These are phyloP conservation scores for Teunomyces panamensis DNA, from an alignment of 805 yeast genomes.

Conservation along the genomic window DNA sequence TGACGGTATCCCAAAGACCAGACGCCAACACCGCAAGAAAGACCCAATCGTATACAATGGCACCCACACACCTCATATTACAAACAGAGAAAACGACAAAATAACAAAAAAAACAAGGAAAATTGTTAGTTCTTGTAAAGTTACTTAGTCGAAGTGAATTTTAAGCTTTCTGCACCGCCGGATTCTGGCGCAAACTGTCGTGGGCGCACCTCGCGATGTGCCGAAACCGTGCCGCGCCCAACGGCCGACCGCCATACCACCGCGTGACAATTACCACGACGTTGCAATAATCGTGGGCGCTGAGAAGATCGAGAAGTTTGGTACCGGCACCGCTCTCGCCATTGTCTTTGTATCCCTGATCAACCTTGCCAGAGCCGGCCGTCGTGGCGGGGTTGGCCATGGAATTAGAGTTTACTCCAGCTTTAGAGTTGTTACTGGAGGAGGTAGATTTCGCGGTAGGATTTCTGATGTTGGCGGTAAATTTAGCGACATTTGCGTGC, in stretches of 20 bases:
- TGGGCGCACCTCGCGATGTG: slow-evolving; percentile 58
- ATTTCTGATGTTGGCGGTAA: too few relatives aligned
- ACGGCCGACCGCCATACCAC: slow-evolving; percentile 79
- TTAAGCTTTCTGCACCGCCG: not conserved
- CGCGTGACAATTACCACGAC: slow-evolving; percentile 67
- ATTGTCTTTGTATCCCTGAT: slow-evolving; percentile 65
- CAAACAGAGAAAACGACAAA: not conserved
- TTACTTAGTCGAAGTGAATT: too few relatives aligned
- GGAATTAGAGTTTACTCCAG: too few relatives aligned
- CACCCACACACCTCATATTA: not conserved
- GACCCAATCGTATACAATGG: not conserved
- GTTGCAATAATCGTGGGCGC: slow-evolving; percentile 47
- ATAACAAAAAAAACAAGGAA: not conserved
- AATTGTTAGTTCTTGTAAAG: not conserved
- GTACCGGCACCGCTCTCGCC: slow-evolving; percentile 78
- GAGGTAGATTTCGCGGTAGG: too few relatives aligned
- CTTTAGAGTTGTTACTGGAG: too few relatives aligned
- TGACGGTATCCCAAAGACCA: slow-evolving; percentile 13
- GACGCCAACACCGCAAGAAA: slow-evolving; percentile 4
- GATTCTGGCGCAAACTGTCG: slow-evolving; percentile 39
- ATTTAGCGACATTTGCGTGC: not conserved
- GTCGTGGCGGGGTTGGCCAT: not conserved
- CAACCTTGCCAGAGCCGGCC: slow-evolving; percentile 15
- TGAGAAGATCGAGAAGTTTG: slow-evolving; percentile 50
- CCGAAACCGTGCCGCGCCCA: slow-evolving; percentile 71